A percentile compares a stretch with the other conserved stretches of the same genome.
Conservation (phyloP, 352 stramenopile species). For the Phytophthora aleatoria region DNA sequence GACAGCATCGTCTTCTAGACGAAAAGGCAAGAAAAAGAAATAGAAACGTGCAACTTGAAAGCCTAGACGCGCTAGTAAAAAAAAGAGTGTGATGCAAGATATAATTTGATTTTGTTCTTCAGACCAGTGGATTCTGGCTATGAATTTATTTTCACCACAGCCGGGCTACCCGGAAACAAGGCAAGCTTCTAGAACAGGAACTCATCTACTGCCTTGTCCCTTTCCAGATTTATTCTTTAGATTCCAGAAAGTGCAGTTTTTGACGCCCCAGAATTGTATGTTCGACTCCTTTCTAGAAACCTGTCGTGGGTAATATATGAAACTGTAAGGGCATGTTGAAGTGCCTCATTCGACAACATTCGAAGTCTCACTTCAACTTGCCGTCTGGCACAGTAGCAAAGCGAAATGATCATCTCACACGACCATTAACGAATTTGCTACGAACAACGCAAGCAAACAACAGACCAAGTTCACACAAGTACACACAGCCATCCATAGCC, state of each 20-base stretch:
- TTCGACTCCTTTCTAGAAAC: conserved; percentile 12
- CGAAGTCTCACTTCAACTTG: conserved; percentile 2
- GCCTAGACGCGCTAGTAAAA: not conserved
- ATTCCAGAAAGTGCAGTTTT: not conserved
- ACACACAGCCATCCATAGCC: not conserved
- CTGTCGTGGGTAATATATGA: not conserved
- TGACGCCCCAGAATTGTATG: not conserved
- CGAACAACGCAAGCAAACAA: conserved; percentile 14
- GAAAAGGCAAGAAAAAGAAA: conserved; percentile 36
- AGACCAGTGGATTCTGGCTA: too few species aligned
- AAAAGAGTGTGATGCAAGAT: not conserved
- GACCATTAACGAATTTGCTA: conserved; percentile 12
- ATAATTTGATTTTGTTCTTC: not conserved
- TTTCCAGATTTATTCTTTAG: too few species aligned
- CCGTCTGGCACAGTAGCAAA: not conserved
- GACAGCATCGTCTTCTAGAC: conserved; percentile 21
- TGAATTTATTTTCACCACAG: too few species aligned
- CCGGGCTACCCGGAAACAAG: too few species aligned
- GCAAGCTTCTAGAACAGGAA: too few species aligned
- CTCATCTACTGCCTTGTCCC: too few species aligned
- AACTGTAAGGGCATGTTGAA: conserved; percentile 22
- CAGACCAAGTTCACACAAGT: conserved; percentile 1
- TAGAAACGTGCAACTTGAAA: conserved; percentile 14
- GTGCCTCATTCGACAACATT: conserved; percentile 5
- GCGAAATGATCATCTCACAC: not conserved